Conservation (phyloP, 768 basidiomycete genomes). For the Pluteus cervinus region DNA sequence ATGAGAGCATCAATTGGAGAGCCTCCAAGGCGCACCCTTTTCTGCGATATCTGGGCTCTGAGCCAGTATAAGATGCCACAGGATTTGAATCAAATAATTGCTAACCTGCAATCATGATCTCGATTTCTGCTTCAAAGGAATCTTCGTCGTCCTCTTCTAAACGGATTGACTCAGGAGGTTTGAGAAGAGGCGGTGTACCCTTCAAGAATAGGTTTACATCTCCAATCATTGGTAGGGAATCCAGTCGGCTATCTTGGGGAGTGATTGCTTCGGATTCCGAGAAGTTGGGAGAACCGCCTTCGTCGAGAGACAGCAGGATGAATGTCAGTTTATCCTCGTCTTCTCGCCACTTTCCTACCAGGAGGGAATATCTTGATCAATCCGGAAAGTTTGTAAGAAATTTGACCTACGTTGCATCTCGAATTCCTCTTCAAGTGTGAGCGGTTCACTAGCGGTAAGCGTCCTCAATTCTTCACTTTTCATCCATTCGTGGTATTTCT, state of each 20-base stretch:
- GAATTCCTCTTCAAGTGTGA: slow-evolving; percentile 75
- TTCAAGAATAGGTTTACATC: slow-evolving; percentile 91
- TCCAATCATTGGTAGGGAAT: slow-evolving; percentile 65
- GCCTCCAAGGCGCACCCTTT: slow-evolving; percentile 61
- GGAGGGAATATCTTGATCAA: background rate
- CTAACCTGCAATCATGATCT: slow-evolving; percentile 90
- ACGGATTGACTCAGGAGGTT: slow-evolving; percentile 5
- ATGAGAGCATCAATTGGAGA: slow-evolving; percentile 61
- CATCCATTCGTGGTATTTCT: slow-evolving; percentile 94
- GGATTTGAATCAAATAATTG: background rate
- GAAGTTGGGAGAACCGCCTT: slow-evolving; percentile 8
- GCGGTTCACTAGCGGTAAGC: slow-evolving; percentile 80
- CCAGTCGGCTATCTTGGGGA: slow-evolving; percentile 28
- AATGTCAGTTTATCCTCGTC: slow-evolving; percentile 93
- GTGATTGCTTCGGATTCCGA: slow-evolving; percentile 11
- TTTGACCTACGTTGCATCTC: slow-evolving; percentile 73
- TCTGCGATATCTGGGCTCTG: slow-evolving; percentile 65
- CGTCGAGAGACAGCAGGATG: slow-evolving; percentile 59
- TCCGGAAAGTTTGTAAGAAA: slow-evolving; percentile 10
- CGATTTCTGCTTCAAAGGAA: slow-evolving; percentile 70
- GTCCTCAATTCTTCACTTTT: slow-evolving; percentile 60
- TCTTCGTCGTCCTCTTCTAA: slow-evolving; percentile 28
- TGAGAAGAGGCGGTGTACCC: slow-evolving; percentile 25
- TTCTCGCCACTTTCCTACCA: slow-evolving; percentile 72
- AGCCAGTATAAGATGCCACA: background rate